A percentile compares a stretch with the other conserved stretches of the same genome.
Evolutionary conservation across 2,329 filamentous ascomycete species (phyloP).

Genomic region (Penicillium sp.): DNA sequence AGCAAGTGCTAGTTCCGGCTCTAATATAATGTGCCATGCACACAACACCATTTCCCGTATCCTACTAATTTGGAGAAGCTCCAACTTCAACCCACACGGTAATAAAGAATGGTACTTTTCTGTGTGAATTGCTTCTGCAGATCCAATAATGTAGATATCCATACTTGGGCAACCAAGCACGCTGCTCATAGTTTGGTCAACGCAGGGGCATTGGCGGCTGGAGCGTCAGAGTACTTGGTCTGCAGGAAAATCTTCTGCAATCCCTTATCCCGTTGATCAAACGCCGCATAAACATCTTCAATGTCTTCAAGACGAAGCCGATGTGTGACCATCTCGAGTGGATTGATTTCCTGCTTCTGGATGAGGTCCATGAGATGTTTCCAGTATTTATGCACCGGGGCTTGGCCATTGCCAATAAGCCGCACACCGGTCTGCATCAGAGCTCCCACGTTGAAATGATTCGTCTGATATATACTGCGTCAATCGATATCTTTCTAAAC

Average conservation of each 20-base stretch:
- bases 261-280: slow-evolving; percentile 52
- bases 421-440: slow-evolving; percentile 80
- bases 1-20: too few relatives aligned
- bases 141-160: background rate
- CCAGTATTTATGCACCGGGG: slow-evolving; percentile 81
- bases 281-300: slow-evolving; percentile 62
- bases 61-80: too few relatives aligned
- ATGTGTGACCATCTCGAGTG: slow-evolving; percentile 75
- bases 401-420: slow-evolving; percentile 65
- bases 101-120: too few relatives aligned
- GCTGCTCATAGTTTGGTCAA: slow-evolving; percentile 6
- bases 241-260: slow-evolving; percentile 77
- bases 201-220: slow-evolving; percentile 27
- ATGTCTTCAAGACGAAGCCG: slow-evolving; percentile 70
- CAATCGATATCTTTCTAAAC: background rate
- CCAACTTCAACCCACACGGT: too few relatives aligned
- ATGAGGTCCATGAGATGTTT: slow-evolving; percentile 67
- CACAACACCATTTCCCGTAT: too few relatives aligned
- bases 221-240: slow-evolving; percentile 55
- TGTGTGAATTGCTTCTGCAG: too few relatives aligned
- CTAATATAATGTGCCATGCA: too few relatives aligned
- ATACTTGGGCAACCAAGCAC: too few relatives aligned
- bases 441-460: slow-evolving; percentile 77
- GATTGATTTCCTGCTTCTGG: slow-evolving; percentile 65
- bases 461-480: slow-evolving; percentile 31